phyloP scores from a whole-genome alignment of 1,139 yeast species.

The Tardiomyces digboiensis region DNA sequence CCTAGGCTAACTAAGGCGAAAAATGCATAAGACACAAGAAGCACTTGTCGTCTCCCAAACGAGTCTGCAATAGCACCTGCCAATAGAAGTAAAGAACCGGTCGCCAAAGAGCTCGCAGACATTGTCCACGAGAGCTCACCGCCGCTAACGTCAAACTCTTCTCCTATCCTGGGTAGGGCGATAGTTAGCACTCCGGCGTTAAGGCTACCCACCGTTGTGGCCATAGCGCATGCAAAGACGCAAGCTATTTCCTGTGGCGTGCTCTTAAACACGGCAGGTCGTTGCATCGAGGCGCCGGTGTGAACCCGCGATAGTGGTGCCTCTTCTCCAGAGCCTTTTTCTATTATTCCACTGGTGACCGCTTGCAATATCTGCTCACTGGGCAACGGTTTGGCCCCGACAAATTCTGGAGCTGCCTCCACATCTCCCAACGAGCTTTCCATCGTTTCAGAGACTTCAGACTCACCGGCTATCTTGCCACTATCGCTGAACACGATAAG shows the following conservation, averaged over 20 bases:
- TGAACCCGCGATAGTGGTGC: neutral
- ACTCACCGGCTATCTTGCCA: too few species aligned
- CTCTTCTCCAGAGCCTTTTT: neutral
- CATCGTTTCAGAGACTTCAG: too few species aligned
- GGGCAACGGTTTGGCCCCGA: too few species aligned
- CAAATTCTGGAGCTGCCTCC: too few species aligned
- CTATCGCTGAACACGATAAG: too few species aligned
- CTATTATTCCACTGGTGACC: too few species aligned
- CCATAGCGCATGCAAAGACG: conserved; percentile 27
- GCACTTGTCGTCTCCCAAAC: conserved; percentile 32
- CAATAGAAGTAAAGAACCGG: conserved; percentile 33
- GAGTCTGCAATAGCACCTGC: conserved; percentile 38
- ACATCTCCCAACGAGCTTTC: too few species aligned
- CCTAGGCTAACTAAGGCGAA: conserved; percentile 30
- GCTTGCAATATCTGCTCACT: too few species aligned
- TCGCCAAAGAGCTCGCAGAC: conserved; percentile 31
- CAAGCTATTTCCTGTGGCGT: conserved; percentile 17
- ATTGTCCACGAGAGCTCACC: conserved; percentile 35
- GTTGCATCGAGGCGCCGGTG: neutral
- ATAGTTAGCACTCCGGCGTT: conserved; percentile 30
- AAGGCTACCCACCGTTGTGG: conserved; percentile 32
- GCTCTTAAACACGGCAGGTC: conserved; percentile 14
- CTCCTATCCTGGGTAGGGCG: conserved; percentile 26
- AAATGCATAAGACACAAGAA: conserved; percentile 25
- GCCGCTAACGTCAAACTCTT: conserved; percentile 27